These are phyloP conservation scores for Trichoderma semiorbis DNA, from an alignment of 2,329 filamentous ascomycete genomes.

Conservation along the genomic window DNA sequence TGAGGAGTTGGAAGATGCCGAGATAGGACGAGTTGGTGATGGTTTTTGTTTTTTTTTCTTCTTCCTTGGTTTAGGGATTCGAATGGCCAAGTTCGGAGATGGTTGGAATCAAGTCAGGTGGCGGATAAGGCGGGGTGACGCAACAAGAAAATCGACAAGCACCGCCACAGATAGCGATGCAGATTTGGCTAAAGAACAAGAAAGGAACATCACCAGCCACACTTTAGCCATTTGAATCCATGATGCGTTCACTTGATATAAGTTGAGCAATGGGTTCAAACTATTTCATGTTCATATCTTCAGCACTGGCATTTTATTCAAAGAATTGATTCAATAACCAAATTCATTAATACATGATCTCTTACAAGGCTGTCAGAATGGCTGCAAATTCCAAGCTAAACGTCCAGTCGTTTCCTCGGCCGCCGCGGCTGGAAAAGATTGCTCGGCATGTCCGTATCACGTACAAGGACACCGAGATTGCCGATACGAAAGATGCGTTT, in stretches of 20 bases:
- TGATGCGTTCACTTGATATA: not conserved
- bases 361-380: conserved; percentile 28
- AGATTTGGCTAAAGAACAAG: not conserved
- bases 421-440: conserved; percentile 53
- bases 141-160: conserved; percentile 11
- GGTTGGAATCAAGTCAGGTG: not conserved
- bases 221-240: not conserved
- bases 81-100: not conserved
- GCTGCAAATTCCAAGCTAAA: conserved; percentile 44
- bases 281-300: not conserved
- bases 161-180: conserved; percentile 8
- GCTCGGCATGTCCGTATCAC: conserved; percentile 53
- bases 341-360: not conserved
- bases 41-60: not conserved
- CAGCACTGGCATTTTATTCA: too few relatives aligned
- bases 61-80: not conserved
- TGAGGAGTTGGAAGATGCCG: not conserved
- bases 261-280: not conserved
- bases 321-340: not conserved
- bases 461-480: conserved; percentile 53
- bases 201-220: conserved; percentile 8
- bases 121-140: conserved; percentile 20
- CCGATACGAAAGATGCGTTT: conserved; percentile 56
- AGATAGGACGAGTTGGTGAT: not conserved
- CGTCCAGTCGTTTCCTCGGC: conserved; percentile 56